phyloP scores from a whole-genome alignment of 345 rosid species.

The Brassica cretica region DNA sequence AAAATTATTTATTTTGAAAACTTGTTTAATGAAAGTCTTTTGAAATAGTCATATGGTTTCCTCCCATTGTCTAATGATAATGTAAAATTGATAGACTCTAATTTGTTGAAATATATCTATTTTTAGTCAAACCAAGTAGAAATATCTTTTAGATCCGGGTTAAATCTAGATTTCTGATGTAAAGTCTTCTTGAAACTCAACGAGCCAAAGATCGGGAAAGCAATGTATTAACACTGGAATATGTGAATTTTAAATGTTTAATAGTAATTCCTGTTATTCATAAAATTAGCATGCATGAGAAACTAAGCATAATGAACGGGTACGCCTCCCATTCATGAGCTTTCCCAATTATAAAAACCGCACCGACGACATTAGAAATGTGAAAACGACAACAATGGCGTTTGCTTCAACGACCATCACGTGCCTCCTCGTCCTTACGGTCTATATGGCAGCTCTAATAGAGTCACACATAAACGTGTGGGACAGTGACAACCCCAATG shows the following conservation, averaged over 20 bases:
- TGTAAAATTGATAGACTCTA: neutral
- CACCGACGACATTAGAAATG: conserved; percentile 12
- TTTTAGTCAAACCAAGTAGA: neutral
- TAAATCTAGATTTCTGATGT: neutral
- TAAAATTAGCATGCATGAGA: conserved; percentile 33
- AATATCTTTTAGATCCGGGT: neutral
- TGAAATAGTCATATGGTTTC: neutral
- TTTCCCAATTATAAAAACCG: conserved; percentile 26
- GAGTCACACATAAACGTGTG: conserved; percentile 39
- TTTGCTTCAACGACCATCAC: conserved; percentile 33
- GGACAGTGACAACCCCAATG: conserved; percentile 35
- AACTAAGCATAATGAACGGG: conserved; percentile 31
- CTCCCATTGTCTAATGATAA: neutral
- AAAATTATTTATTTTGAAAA: neutral
- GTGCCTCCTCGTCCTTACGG: conserved; percentile 22
- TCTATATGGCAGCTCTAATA: conserved; percentile 27
- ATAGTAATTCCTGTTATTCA: neutral
- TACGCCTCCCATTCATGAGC: conserved; percentile 31
- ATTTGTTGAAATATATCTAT: neutral
- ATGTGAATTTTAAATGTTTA: conserved; percentile 8
- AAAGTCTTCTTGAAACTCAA: conserved; percentile 18
- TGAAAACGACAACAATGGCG: conserved; percentile 22
- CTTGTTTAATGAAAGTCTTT: neutral
- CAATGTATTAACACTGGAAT: conserved; percentile 4
- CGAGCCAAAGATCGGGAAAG: conserved; percentile 19